Base-by-base conservation (phyloP, 768 basidiomycete species). In the Hemileccinum rubropunctum region DNA sequence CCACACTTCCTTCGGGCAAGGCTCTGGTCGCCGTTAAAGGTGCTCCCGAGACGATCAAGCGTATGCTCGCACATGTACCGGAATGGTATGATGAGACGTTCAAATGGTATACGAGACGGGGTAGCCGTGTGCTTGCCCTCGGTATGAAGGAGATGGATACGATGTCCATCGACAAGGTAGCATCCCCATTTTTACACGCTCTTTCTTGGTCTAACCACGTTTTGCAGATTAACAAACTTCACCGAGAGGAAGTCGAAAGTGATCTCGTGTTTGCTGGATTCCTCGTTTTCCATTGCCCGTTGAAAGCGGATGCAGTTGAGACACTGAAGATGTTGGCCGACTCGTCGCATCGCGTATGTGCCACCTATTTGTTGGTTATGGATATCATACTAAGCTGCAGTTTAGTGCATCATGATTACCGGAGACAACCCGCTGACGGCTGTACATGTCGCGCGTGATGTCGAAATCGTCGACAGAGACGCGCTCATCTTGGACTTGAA, bases 401-500 rank as follows among this genome's bases (percentile, higher is more conserved):
- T 47, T 28, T 20, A 97, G 93, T 98, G 97, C 66, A 77, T 98
- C 50, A 99, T 99, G 97, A 99, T 99, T 56, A 99, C 97, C 40
- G 97, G 97, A 33, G 97, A 99, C 68, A 98, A 98, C 67, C 97
- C 97, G 8, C 73, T 99, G 46, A 99, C 97, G 0, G 97, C 97
- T 8, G 85, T 91, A 0, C 97, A 98, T 64, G 95, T 99, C 39
- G 97, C 97, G 15, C 80, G 80, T 21, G 93, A 95, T 62, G 97
- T 99, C 8, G 95, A 99, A 62, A 98, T 98, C 53, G 87, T 99
- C 17, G 97, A 99, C 62, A 84, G 95, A 23, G 92, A 97, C 5
- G 91, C 86, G 2, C 80, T 98, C 26, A 98, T 98, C 52, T 75
- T 99, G 23, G 97, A 99, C 65, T 62, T 91, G 46, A 85, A 81